phyloP scores from a whole-genome alignment of 1,284 basidiomycete genomes.

The Cutaneotrichosporon spelunceum region DNA sequence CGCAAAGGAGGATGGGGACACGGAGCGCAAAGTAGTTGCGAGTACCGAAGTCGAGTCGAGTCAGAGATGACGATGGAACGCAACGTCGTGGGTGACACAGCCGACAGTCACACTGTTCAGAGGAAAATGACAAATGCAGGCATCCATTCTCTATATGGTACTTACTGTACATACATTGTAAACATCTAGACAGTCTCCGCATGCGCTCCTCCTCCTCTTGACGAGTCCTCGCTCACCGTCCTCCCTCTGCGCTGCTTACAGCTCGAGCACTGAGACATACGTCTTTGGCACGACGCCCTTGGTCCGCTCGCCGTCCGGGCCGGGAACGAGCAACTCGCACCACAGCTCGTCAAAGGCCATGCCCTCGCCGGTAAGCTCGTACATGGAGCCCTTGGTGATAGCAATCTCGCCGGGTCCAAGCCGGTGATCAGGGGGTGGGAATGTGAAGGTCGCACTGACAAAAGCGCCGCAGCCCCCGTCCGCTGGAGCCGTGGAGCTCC shows the following conservation, averaged over 20 bases:
- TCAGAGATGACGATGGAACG: no score
- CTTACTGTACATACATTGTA: neutral
- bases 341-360: slow-evolving; percentile 24
- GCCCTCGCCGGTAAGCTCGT: slow-evolving; percentile 28
- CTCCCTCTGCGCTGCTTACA: neutral
- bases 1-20: neutral
- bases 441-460: slow-evolving; percentile 22
- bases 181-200: neutral
- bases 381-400: slow-evolving; percentile 17
- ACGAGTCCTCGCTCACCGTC: no score
- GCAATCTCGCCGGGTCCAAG: slow-evolving; percentile 18
- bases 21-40: no score
- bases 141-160: neutral
- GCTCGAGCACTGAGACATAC: slow-evolving; percentile 13
- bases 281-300: slow-evolving; percentile 26
- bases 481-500: slow-evolving; percentile 10
- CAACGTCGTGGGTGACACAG: neutral
- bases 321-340: slow-evolving; percentile 26
- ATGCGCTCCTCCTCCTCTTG: neutral
- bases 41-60: no score
- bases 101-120: neutral
- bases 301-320: slow-evolving; percentile 6
- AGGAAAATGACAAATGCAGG: neutral
- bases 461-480: slow-evolving; percentile 24
- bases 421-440: slow-evolving; percentile 18